Conservation (phyloP, 2,329 filamentous ascomycete species). For the Calonectria henricotiae region DNA sequence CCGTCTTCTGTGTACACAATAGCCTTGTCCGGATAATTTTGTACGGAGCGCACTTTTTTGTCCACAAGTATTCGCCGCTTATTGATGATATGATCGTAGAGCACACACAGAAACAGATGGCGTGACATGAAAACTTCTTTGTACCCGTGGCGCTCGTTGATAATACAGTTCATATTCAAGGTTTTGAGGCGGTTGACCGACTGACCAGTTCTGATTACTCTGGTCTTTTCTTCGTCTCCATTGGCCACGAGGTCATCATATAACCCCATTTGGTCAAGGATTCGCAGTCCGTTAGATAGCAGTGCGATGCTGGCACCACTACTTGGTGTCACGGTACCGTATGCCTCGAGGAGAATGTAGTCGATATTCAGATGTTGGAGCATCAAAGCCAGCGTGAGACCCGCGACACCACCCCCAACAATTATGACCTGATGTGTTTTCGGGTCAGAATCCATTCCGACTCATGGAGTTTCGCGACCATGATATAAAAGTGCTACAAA, state of each 20-base stretch:
- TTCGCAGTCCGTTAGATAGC: conserved; percentile 8
- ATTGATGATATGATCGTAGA: not conserved
- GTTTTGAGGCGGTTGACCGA: not conserved
- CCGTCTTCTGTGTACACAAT: not conserved
- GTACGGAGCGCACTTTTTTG: not conserved
- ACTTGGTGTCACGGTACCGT: not conserved
- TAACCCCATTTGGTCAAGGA: not conserved
- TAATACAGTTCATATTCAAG: not conserved
- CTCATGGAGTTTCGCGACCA: too few species aligned
- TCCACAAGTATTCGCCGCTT: not conserved
- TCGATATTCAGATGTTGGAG: conserved; percentile 1
- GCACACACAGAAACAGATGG: not conserved
- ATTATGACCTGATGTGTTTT: not conserved
- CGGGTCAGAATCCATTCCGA: not conserved
- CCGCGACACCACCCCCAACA: not conserved
- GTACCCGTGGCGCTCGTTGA: conserved; percentile 9
- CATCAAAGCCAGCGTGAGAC: not conserved
- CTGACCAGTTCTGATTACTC: not conserved
- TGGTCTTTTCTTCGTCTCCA: not conserved
- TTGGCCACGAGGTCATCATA: not conserved
- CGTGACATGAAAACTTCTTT: conserved; percentile 6
- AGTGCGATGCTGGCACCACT: conserved; percentile 1
- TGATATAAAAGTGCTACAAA: not conserved
- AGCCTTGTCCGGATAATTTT: not conserved
- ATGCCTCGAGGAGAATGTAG: conserved; percentile 6